These are phyloP conservation scores for Stenogyne calaminthoides DNA, from an alignment of 305 asterid genomes.

Conservation along the genomic window DNA sequence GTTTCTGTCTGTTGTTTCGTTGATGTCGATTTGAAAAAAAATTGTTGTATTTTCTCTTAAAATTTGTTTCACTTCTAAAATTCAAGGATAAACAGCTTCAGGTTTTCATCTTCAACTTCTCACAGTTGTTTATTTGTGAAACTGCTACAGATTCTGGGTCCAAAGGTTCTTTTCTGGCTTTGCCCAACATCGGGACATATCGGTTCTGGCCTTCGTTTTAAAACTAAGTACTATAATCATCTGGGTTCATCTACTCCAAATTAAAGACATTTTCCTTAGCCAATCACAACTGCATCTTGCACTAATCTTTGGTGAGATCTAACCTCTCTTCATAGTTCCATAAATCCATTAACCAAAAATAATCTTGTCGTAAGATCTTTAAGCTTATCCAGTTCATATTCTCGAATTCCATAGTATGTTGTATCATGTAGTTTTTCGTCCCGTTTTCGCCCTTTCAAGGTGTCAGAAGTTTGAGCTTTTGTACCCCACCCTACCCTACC, in stretches of 20 bases:
- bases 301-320: constrained; percentile 17
- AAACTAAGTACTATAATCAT: constrained; percentile 53
- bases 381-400: constrained; percentile 5
- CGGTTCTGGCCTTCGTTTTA: constrained; percentile 75
- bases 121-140: constrained; percentile 16
- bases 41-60: neutral
- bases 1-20: constrained; percentile 1
- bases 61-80: neutral
- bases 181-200: constrained; percentile 64
- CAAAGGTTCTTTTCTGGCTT: constrained; percentile 65
- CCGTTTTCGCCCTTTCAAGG: constrained; percentile 5
- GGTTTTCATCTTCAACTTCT: neutral
- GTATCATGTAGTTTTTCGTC: constrained; percentile 26
- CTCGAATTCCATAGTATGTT: constrained; percentile 21
- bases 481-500: neutral
- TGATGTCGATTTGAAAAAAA: neutral
- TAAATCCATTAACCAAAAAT: constrained; percentile 26
- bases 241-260: constrained; percentile 37
- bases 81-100: neutral
- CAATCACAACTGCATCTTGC: constrained; percentile 24
- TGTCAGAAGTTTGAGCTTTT: constrained; percentile 29
- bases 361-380: constrained; percentile 12
- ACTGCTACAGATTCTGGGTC: constrained; percentile 74
- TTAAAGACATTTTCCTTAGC: constrained; percentile 16
- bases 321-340: constrained; percentile 9